These are phyloP conservation scores for Phoenix roebelenii DNA, from an alignment of 176 grass and related monocot species.

Conservation along the genomic window DNA sequence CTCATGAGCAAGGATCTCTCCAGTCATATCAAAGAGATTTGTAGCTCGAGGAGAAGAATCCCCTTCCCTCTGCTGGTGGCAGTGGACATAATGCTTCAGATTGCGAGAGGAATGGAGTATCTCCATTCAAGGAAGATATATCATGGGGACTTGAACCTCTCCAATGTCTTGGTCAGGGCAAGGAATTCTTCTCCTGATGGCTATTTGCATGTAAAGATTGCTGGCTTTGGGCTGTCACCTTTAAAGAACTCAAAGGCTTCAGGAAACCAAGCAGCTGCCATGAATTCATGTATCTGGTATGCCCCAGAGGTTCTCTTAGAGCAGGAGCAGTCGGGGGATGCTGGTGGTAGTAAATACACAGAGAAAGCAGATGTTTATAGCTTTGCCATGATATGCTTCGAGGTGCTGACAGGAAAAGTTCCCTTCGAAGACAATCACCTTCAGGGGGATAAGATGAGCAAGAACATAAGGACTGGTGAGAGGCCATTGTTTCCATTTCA, in stretches of 20 bases:
- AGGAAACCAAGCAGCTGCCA: background rate
- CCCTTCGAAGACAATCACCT: conserved; percentile 95
- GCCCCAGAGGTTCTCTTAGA: conserved; percentile 62
- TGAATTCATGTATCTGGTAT: conserved; percentile 65
- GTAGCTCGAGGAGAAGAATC: conserved; percentile 34
- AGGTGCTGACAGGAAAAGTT: conserved; percentile 83
- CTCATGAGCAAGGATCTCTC: conserved; percentile 69
- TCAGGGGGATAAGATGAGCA: conserved; percentile 83
- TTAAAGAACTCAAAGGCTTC: conserved; percentile 20
- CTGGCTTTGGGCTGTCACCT: conserved; percentile 35
- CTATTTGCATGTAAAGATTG: conserved; percentile 71
- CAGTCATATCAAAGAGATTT: conserved; percentile 57
- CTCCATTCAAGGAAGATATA: conserved; percentile 64
- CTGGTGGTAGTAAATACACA: conserved; percentile 22
- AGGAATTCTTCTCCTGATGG: conserved; percentile 37
- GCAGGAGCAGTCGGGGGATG: conserved; percentile 11
- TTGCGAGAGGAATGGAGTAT: conserved; percentile 83
- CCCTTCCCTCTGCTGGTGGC: conserved; percentile 60
- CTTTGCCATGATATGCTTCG: conserved; percentile 88
- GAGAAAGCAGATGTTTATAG: conserved; percentile 95
- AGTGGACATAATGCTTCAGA: conserved; percentile 82
- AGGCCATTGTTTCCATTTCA: conserved; percentile 82
- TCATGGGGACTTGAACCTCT: conserved; percentile 68
- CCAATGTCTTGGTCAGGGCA: conserved; percentile 58
- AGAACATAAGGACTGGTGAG: conserved; percentile 84